Conservation (phyloP, 2,329 filamentous ascomycete species). For the Paramyrothecium sp. region DNA sequence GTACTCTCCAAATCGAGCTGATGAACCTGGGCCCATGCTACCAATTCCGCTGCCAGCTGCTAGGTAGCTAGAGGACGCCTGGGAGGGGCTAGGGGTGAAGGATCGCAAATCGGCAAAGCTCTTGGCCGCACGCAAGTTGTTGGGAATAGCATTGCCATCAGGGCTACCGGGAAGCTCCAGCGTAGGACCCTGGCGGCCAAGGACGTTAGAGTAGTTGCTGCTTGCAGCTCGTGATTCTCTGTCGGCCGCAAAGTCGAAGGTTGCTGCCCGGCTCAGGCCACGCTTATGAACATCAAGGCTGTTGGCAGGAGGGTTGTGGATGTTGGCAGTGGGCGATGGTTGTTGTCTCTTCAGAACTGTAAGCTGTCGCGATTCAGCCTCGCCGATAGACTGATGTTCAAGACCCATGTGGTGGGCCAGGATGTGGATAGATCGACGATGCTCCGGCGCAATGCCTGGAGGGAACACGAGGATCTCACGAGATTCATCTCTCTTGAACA, state of each 20-base stretch:
- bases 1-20: slow-evolving; percentile 46
- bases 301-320: slow-evolving; percentile 61
- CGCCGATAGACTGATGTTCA: slow-evolving; percentile 85
- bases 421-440: slow-evolving; percentile 89
- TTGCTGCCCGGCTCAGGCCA: slow-evolving; percentile 88
- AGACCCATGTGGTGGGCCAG: slow-evolving; percentile 94
- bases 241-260: slow-evolving; percentile 89
- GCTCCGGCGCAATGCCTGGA: slow-evolving; percentile 73
- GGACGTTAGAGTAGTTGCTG: slow-evolving; percentile 67
- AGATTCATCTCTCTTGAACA: slow-evolving; percentile 79
- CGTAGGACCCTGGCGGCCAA: slow-evolving; percentile 82
- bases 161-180: slow-evolving; percentile 84
- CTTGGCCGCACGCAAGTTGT: slow-evolving; percentile 88
- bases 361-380: slow-evolving; percentile 83
- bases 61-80: slow-evolving; percentile 75
- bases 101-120: slow-evolving; percentile 95
- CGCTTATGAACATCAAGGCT: slow-evolving; percentile 77
- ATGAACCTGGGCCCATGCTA: slow-evolving; percentile 43
- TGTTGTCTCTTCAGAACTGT: slow-evolving; percentile 76
- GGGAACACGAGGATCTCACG: slow-evolving; percentile 86
- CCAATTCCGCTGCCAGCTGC: slow-evolving; percentile 46
- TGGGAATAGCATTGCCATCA: slow-evolving; percentile 59
- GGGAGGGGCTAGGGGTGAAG: slow-evolving; percentile 92
- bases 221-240: slow-evolving; percentile 65
- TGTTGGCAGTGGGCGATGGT: slow-evolving; percentile 47